Evolutionary conservation across 805 yeast genomes (phyloP).

Genomic region (Hermanozyma aechmeae): DNA sequence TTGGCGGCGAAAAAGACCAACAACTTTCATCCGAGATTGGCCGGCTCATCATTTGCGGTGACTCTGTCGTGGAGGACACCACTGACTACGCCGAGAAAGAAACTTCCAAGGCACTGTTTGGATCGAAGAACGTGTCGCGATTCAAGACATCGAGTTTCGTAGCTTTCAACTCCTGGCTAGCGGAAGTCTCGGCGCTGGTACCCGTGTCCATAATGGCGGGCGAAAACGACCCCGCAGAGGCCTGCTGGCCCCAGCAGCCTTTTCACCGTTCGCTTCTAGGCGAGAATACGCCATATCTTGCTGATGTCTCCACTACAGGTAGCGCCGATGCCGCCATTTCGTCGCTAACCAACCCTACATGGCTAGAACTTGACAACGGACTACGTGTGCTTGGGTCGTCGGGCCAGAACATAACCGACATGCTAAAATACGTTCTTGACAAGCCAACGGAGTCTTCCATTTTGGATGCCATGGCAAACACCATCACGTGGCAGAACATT

Average conservation of each 20-base stretch:
- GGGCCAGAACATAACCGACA: slow-evolving; percentile 80
- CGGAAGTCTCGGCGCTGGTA: slow-evolving; percentile 45
- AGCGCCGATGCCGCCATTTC: slow-evolving; percentile 23
- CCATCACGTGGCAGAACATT: slow-evolving; percentile 74
- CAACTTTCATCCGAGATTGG: slow-evolving; percentile 23
- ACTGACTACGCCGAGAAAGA: slow-evolving; percentile 17
- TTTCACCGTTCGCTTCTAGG: slow-evolving; percentile 70
- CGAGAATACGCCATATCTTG: slow-evolving; percentile 32
- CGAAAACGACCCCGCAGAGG: slow-evolving; percentile 72
- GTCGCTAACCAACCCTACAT: slow-evolving; percentile 53
- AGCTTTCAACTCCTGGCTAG: slow-evolving; percentile 52
- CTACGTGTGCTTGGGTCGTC: slow-evolving; percentile 59
- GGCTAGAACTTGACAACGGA: slow-evolving; percentile 48
- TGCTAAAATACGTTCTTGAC: slow-evolving; percentile 49
- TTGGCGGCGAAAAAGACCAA: slow-evolving; percentile 29
- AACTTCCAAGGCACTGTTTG: slow-evolving; percentile 35
- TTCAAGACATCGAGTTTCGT: slow-evolving; percentile 39
- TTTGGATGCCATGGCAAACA: slow-evolving; percentile 42
- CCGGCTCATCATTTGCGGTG: slow-evolving; percentile 63
- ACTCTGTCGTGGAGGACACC: slow-evolving; percentile 36
- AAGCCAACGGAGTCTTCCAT: slow-evolving; percentile 18
- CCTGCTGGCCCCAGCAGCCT: slow-evolving; percentile 82
- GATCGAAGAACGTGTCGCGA: slow-evolving; percentile 44
- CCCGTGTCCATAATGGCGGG: slow-evolving; percentile 85
- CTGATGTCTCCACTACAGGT: too few relatives aligned